phyloP scores from a whole-genome alignment of 2,329 filamentous ascomycete species.

The Fusarium lateritium region DNA sequence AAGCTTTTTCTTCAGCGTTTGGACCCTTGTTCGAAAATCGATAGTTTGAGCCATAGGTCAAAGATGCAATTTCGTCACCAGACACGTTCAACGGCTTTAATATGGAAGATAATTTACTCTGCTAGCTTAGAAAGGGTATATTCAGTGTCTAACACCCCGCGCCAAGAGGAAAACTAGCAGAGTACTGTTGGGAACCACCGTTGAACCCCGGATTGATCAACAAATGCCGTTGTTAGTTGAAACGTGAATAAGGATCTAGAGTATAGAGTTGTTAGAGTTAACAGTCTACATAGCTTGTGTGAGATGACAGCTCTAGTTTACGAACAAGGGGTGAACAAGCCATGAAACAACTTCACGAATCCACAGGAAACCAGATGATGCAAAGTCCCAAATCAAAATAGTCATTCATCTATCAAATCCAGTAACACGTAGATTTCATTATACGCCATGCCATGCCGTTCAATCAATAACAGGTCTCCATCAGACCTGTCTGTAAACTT shows the following conservation, averaged over 20 bases:
- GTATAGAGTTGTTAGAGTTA: background rate
- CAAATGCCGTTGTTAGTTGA: background rate
- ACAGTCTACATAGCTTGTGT: background rate
- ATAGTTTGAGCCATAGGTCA: conserved; percentile 7
- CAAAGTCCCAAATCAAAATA: conserved; percentile 16
- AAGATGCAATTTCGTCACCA: background rate
- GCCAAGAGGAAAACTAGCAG: background rate
- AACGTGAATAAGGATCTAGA: background rate
- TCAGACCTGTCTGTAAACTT: conserved; percentile 31
- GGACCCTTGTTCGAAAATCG: background rate
- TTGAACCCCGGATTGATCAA: background rate
- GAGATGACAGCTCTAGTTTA: background rate
- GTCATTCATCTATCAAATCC: conserved; percentile 41
- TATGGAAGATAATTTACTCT: too few relatives aligned
- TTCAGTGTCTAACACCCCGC: too few relatives aligned
- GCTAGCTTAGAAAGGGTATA: background rate
- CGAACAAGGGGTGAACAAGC: background rate
- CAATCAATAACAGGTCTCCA: conserved; percentile 41
- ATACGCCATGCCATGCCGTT: conserved; percentile 46
- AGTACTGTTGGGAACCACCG: background rate
- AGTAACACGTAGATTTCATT: conserved; percentile 38
- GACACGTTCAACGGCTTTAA: background rate
- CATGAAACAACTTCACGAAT: background rate
- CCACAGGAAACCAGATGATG: background rate
- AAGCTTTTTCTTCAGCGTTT: background rate